Conservation (phyloP, 495 filamentous ascomycete species). For the Penicillium longicatenatum region DNA sequence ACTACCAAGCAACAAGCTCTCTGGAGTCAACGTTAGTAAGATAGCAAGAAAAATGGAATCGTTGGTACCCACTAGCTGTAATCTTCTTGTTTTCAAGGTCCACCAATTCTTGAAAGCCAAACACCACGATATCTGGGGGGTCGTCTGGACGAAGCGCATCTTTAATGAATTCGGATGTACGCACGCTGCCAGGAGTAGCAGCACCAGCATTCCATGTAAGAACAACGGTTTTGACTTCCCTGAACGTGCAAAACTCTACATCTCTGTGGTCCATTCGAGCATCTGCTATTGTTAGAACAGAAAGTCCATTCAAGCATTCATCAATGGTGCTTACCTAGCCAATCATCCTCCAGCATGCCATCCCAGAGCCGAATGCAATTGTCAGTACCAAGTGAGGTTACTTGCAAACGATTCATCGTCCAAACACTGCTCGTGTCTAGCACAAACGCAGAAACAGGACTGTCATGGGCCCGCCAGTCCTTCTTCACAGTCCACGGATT, state of each 20-base stretch:
- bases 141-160: slow-evolving; percentile 69
- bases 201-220: slow-evolving; percentile 98
- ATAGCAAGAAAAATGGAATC: background rate
- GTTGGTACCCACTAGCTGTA: slow-evolving; percentile 73
- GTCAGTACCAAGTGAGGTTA: slow-evolving; percentile 86
- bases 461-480: slow-evolving; percentile 89
- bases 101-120: slow-evolving; percentile 97
- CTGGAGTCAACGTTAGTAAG: slow-evolving; percentile 38
- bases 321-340: slow-evolving; percentile 63
- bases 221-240: slow-evolving; percentile 73
- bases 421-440: slow-evolving; percentile 83
- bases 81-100: slow-evolving; percentile 96
- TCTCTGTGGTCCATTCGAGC: slow-evolving; percentile 82
- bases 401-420: slow-evolving; percentile 81
- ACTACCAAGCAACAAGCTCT: slow-evolving; percentile 61
- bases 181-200: slow-evolving; percentile 78
- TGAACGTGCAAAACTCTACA: slow-evolving; percentile 78
- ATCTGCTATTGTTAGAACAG: slow-evolving; percentile 53
- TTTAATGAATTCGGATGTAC: slow-evolving; percentile 75
- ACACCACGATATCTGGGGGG: slow-evolving; percentile 86
- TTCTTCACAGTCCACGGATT: slow-evolving; percentile 89
- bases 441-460: slow-evolving; percentile 73
- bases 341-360: slow-evolving; percentile 90
- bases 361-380: slow-evolving; percentile 89
- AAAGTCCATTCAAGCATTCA: background rate